Evolutionary conservation across 345 rosid species (phyloP).

Genomic region (Carallia pectinifolia): DNA sequence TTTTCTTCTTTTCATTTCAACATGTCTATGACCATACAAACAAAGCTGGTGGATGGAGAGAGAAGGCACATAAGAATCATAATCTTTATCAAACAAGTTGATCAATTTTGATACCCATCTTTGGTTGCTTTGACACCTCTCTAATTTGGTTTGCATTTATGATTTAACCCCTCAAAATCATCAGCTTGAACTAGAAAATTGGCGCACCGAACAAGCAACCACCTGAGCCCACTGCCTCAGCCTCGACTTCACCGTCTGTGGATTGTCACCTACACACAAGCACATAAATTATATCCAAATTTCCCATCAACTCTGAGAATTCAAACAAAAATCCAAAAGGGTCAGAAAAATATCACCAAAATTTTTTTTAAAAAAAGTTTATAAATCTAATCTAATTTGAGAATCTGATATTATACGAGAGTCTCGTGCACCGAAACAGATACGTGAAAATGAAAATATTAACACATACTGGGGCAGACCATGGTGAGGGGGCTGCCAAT

Average conservation of each 20-base stretch:
- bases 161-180: neutral
- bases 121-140: conserved; percentile 23
- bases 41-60: neutral
- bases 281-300: neutral
- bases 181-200: conserved; percentile 38
- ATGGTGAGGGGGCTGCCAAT: conserved; percentile 57
- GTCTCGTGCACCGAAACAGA: too few relatives aligned
- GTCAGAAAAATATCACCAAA: neutral
- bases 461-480: conserved; percentile 39
- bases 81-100: conserved; percentile 10
- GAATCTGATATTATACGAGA: too few relatives aligned
- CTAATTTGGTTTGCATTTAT: neutral
- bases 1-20: neutral
- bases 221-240: conserved; percentile 92
- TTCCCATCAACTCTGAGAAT: neutral
- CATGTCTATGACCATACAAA: neutral
- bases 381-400: neutral
- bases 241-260: conserved; percentile 79
- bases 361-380: neutral
- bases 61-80: neutral
- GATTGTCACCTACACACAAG: conserved; percentile 56
- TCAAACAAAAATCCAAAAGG: neutral
- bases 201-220: conserved; percentile 93
- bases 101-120: conserved; percentile 2
- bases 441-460: neutral